Base-by-base conservation (phyloP, 768 basidiomycete genomes). In the Pilatotrama ljubarskyi region DNA sequence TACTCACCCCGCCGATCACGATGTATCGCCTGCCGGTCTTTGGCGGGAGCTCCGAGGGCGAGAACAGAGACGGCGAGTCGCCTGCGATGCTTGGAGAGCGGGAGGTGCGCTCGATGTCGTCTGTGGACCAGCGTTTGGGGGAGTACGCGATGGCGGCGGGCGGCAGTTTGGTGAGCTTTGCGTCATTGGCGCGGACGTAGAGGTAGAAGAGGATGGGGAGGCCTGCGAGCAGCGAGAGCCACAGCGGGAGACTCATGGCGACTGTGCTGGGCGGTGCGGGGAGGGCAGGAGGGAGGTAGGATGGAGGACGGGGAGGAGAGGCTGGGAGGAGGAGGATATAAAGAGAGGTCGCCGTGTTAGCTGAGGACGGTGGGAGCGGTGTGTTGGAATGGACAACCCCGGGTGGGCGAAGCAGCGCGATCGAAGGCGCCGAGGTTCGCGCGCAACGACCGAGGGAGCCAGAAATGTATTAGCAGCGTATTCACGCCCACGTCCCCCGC, bases 11-110 rank as follows among this genome's bases (percentile, higher is more conserved):
- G 55, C 90, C 90, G 37, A 88, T 80, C 4, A 92, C 78, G 58
- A 91, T 89, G 69, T 92, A 91, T 49, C 84, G 78, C 55, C 90
- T 79, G 18, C 88, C 88, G 0, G 90, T 92, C 70, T 77, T 85
- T 2, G 83, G 83, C 5, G 87, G 86, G 25, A 90, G 70, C 56
- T 84, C 76, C 43, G 79, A 75, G 7, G 55, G 75, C 63, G 38
- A 78, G 72, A 32, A 73, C 66, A 53, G 78, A 65, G 62, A 63
- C 54, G 64, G 26, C 1, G 78, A 75, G 9, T 52, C 24, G 22
- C 49, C 38, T 1, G 62, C 56, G 8, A 70, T 66, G 3, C 64
- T 69, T n/a, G 84, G 69, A 20, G 68, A 55, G 11, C 73, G 71
- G 1, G 81, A 79, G 2, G 76, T 72, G 20, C 50, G 57, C 26